Base-by-base conservation (phyloP, 2,329 filamentous ascomycete species). In the Pyrenochaeta sp. region DNA sequence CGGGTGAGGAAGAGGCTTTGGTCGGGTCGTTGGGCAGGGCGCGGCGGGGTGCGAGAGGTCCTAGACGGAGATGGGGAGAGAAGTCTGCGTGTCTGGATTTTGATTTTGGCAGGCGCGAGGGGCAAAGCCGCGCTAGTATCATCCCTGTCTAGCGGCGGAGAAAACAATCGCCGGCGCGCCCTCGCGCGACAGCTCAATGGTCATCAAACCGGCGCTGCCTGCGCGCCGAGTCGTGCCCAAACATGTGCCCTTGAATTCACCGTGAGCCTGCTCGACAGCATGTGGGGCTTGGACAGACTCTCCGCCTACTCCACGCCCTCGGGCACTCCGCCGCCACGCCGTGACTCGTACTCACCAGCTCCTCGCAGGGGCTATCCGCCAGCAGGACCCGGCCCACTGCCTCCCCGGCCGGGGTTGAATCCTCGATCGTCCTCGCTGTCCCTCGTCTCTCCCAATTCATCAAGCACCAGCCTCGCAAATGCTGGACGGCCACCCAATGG, bases 261-360 rank as follows among this genome's bases (percentile, higher is more conserved):
- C 28, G 13, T 27, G 15, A n/a, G 37, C 15, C 18, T 17, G 8
- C 15, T 20, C 38, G 22, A 40, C 60, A 66, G 45, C 44, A 96
- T 96, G 90, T 96, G 91, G 91, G 67, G 67, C 2, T 84, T 95
- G 67, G 91, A 96, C 76, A 87, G 91, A 69, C 84, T 96, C 55
- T 86, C 88, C 54, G 85, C 81, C 61, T 86, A 88, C 71, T 81
- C 85, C 44, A 84, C 82, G 69, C 76, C 83, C 72, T 78, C 82
- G 43, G 80, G 82, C 52, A 83, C 84, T 45, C 82, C 84, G 41
- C 84, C 64, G 75, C 84, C 48, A 23, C 79, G 80, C 47, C 85
- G 81, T 68, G 84, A 90, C 67, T 77, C 86, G 35, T 88, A 84
- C 65, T 91, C 90, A 52, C 88, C 89, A 34, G 80, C 85, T 27